Base-by-base conservation (phyloP, 108 stramenopile genomes). In the Nannochloropsis gaditana region DNA sequence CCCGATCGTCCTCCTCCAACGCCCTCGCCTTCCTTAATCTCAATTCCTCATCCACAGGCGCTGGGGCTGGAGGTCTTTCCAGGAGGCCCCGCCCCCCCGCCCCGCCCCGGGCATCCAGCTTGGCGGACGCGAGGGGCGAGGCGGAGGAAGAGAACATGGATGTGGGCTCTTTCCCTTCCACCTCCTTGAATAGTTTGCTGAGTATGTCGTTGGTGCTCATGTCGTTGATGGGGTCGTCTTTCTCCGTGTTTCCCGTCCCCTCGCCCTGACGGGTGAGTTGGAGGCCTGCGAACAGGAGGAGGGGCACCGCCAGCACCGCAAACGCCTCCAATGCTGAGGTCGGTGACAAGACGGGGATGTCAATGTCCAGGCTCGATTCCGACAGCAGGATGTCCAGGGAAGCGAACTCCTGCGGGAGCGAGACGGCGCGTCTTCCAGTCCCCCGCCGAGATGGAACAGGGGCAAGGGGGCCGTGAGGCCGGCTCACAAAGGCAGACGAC, bases 261-360 rank as follows among this genome's bases (percentile, higher is more conserved):
- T 73, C 59, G 59, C n/a, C 59, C n/a, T 73, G 59, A 73, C 59
- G 59, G 59, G 59, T 73, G 59, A 73, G 59, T 73, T 73, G 59
- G 19, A 73, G 3, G 2, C 59, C 59, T n/a, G 59, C 59, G 59
- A 73, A 73, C 8, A 73, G 59, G 2, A 73, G n/a, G 59, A 73
- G 59, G n/a, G 59, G 59, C 59, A 73, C 59, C 19, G 59, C 8
- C n/a, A 73, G 59, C 8, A 73, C 59, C n/a, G 59, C 59, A 73
- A 73, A 73, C 19, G 59, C 59, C n/a, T 73, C 59, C n/a, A 73
- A 73, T 15, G 59, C 59, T n/a, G 59, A 73, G 59, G 59, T 73
- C 8, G 59, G 59, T 15, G 59, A 73, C 6, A 73, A 73, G 59
- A 73, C 59, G 6, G 59, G 59, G 8, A 73, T 73, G 59, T 73